These are phyloP conservation scores for Crucihimalaya himalaica DNA, from an alignment of 345 rosid species.

Conservation along the genomic window DNA sequence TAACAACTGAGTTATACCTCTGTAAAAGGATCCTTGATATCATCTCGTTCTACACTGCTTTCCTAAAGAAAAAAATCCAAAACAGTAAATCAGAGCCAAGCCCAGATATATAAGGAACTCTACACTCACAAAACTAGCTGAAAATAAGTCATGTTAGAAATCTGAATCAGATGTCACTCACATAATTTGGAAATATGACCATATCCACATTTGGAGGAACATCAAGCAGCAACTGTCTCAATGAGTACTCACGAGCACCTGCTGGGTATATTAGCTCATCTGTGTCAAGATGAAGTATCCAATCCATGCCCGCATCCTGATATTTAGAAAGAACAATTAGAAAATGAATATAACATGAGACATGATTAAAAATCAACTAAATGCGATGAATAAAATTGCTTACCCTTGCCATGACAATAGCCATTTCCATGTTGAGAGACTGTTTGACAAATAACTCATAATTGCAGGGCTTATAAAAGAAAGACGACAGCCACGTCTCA, in stretches of 20 bases:
- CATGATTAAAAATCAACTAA: constrained; percentile 18
- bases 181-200: constrained; percentile 95
- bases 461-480: constrained; percentile 97
- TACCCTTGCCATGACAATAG: constrained; percentile 99
- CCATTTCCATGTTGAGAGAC: constrained; percentile 99
- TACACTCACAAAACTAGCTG: constrained; percentile 13
- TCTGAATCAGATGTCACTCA: constrained; percentile 48
- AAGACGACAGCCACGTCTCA: constrained; percentile 93
- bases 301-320: constrained; percentile 83
- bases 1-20: constrained; percentile 55
- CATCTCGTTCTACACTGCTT: constrained; percentile 88
- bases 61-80: constrained; percentile 52
- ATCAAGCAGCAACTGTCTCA: constrained; percentile 80
- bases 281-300: constrained; percentile 97
- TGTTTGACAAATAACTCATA: constrained; percentile 97
- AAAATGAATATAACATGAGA: constrained; percentile 18
- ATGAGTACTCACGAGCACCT: constrained; percentile 85
- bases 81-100: constrained; percentile 2
- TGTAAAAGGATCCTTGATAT: constrained; percentile 86
- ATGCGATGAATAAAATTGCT: constrained; percentile 30
- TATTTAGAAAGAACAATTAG: constrained; percentile 17
- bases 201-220: constrained; percentile 85
- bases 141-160: not conserved
- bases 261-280: constrained; percentile 94
- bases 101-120: constrained; percentile 4